These are phyloP conservation scores for Straminergon stramineum DNA, from an alignment of 225 moss, liverwort and hornwort genomes.

Conservation along the genomic window DNA sequence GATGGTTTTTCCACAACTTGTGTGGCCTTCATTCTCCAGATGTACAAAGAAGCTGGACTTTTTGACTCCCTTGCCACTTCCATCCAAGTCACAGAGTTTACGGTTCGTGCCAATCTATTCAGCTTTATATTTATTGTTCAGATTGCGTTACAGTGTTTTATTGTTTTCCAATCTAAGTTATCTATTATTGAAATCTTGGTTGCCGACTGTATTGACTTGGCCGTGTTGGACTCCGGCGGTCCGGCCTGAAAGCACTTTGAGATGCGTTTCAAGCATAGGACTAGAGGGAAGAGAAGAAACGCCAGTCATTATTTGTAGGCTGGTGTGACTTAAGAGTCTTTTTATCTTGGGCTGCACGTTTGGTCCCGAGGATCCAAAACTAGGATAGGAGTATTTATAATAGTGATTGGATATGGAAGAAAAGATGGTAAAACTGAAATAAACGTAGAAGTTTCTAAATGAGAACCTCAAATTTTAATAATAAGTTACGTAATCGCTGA, in stretches of 20 bases:
- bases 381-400: not conserved
- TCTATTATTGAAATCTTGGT: not conserved
- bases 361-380: not conserved
- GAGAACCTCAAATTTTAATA: too few relatives aligned
- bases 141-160: not conserved
- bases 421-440: not conserved
- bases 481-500: too few relatives aligned
- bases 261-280: not conserved
- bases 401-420: not conserved
- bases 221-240: not conserved
- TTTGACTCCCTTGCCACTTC: slow-evolving; percentile 35
- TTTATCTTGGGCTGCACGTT: not conserved
- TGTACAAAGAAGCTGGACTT: slow-evolving; percentile 59
- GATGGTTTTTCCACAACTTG: slow-evolving; percentile 51
- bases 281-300: not conserved
- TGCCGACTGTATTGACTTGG: not conserved
- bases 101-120: not conserved
- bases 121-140: not conserved
- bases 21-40: slow-evolving; percentile 56
- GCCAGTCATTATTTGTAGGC: not conserved
- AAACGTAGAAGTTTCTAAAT: too few relatives aligned
- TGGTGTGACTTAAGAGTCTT: not conserved
- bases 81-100: slow-evolving; percentile 88
- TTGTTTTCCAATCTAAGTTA: not conserved
- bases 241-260: not conserved